These are phyloP conservation scores for Coffea canephora DNA, from an alignment of 257 asterid genomes.

Conservation along the genomic window DNA sequence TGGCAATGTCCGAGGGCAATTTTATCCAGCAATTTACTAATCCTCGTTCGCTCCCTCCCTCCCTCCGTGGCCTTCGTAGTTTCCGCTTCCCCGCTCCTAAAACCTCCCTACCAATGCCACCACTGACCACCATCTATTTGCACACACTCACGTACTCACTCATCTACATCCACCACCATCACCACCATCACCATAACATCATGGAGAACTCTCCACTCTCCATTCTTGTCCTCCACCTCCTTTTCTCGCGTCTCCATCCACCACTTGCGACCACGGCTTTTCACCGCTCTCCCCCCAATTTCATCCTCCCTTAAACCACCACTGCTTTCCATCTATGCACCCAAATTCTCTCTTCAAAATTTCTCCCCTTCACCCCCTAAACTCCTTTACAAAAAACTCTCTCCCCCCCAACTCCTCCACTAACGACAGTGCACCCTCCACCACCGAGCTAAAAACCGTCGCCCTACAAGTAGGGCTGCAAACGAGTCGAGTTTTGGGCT, in stretches of 20 bases:
- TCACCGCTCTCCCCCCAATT: slow-evolving; percentile 33
- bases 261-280: slow-evolving; percentile 41
- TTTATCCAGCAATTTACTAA: no score
- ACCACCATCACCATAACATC: not conserved
- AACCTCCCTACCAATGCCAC: not conserved
- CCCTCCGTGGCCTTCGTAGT: slow-evolving; percentile 25
- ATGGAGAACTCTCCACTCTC: slow-evolving; percentile 73
- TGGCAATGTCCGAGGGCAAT: no score
- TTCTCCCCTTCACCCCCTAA: slow-evolving; percentile 14
- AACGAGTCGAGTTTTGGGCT: no score
- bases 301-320: slow-evolving; percentile 17
- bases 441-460: slow-evolving; percentile 24
- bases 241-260: slow-evolving; percentile 42
- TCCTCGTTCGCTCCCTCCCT: not conserved
- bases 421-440: slow-evolving; percentile 16
- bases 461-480: slow-evolving; percentile 27
- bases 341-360: slow-evolving; percentile 21
- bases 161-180: not conserved
- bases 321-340: slow-evolving; percentile 16
- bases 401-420: slow-evolving; percentile 6
- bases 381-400: slow-evolving; percentile 14
- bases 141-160: no score
- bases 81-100: slow-evolving; percentile 15
- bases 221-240: slow-evolving; percentile 40
- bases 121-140: not conserved